These are phyloP conservation scores for Moesziomyces globuligerus DNA, from an alignment of 1,284 basidiomycete species.

Conservation along the genomic window DNA sequence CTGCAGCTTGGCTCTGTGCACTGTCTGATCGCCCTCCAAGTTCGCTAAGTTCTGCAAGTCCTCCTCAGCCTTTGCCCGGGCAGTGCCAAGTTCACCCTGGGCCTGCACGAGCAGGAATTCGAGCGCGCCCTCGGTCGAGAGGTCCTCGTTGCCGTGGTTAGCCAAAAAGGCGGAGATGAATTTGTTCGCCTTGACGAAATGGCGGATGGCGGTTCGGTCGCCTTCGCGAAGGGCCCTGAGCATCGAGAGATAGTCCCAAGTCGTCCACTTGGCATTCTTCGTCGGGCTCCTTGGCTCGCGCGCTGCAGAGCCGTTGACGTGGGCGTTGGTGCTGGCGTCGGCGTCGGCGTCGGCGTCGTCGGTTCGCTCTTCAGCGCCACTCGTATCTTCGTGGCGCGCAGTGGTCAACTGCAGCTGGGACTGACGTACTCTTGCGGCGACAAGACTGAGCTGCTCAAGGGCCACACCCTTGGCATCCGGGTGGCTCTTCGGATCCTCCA, in stretches of 20 bases:
- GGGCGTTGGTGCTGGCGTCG: background rate
- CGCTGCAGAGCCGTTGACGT: background rate
- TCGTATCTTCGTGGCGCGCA: background rate
- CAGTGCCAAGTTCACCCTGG: constrained; percentile 49
- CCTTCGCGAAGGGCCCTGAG: constrained; percentile 38
- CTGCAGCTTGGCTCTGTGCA: constrained; percentile 24
- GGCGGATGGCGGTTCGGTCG: constrained; percentile 73
- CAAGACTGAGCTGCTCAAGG: constrained; percentile 90
- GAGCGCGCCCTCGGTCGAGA: constrained; percentile 40
- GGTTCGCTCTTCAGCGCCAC: background rate
- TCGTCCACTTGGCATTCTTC: constrained; percentile 13
- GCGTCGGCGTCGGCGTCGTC: background rate
- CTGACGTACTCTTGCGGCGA: constrained; percentile 80
- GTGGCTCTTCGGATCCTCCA: constrained; percentile 78
- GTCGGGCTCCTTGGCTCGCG: constrained; percentile 3
- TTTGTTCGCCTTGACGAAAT: constrained; percentile 74
- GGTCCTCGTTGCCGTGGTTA: constrained; percentile 43
- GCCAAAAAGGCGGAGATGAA: constrained; percentile 76
- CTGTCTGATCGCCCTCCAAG: constrained; percentile 9
- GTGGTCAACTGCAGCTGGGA: constrained; percentile 35
- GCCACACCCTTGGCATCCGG: constrained; percentile 77
- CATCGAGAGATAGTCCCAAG: constrained; percentile 45
- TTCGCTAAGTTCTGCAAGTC: constrained; percentile 13
- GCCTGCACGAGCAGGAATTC: constrained; percentile 55
- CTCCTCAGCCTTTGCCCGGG: constrained; percentile 27